Evolutionary conservation across 495 filamentous ascomycete species (phyloP).

Genomic region (Lasiosphaeria miniovina): DNA sequence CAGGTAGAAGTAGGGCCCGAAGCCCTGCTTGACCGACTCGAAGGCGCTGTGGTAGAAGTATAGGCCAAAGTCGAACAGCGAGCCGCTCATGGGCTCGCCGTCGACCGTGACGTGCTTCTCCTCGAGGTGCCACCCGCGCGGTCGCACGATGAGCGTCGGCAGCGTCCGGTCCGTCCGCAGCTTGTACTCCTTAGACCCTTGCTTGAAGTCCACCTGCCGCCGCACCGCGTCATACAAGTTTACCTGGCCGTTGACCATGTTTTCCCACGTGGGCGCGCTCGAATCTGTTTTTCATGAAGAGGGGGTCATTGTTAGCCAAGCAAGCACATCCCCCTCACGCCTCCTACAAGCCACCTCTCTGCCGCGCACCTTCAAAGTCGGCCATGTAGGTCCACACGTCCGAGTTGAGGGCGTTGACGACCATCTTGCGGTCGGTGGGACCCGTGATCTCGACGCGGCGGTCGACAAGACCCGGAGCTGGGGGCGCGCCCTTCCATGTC

Average conservation of each 20-base stretch:
- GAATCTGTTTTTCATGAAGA: constrained; percentile 61
- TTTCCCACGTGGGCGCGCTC: constrained; percentile 96
- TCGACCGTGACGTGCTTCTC: constrained; percentile 98
- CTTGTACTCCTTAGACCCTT: constrained; percentile 94
- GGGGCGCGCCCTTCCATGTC: constrained; percentile 90
- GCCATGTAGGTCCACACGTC: constrained; percentile 99
- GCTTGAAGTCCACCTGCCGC: constrained; percentile 93
- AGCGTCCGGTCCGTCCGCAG: constrained; percentile 80
- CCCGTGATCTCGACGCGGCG: constrained; percentile 98
- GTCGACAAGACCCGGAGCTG: constrained; percentile 91
- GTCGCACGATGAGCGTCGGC: constrained; percentile 81
- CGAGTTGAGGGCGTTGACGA: constrained; percentile 95
- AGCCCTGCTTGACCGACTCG: constrained; percentile 78
- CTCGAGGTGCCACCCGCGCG: constrained; percentile 91
- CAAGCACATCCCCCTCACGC: not conserved
- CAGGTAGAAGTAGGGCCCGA: constrained; percentile 97
- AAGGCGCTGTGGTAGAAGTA: constrained; percentile 99
- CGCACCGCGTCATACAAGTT: constrained; percentile 98
- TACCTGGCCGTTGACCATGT: constrained; percentile 98
- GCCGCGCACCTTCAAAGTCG: constrained; percentile 81
- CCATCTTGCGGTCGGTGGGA: constrained; percentile 98
- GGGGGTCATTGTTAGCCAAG: not conserved
- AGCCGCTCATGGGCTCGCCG: constrained; percentile 89
- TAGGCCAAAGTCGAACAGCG: constrained; percentile 95
- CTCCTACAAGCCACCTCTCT: constrained; percentile 3